Conservation (phyloP, 352 stramenopile genomes). For the Globisporangium megalacanthum region DNA sequence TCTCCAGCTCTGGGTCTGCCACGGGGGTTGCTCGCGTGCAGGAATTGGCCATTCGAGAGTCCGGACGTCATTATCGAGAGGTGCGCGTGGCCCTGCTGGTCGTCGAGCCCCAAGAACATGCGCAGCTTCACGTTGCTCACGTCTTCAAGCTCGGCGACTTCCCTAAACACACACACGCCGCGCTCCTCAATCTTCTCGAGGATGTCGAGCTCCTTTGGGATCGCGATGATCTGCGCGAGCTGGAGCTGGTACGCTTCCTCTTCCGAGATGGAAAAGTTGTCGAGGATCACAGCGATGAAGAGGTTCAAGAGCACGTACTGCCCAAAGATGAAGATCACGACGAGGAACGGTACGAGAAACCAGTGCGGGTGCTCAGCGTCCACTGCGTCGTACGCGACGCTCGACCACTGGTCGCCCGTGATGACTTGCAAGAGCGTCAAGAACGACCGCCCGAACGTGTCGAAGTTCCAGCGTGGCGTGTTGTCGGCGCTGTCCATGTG, state of each 20-base stretch:
- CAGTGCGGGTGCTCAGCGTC: constrained; percentile 58
- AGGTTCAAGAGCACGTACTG: constrained; percentile 80
- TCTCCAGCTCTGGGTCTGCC: too few species aligned
- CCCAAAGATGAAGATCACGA: constrained; percentile 68
- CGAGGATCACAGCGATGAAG: constrained; percentile 80
- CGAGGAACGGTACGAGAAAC: constrained; percentile 71
- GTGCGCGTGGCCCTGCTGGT: constrained; percentile 11
- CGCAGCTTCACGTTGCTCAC: constrained; percentile 76
- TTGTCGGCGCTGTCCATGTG: constrained; percentile 40
- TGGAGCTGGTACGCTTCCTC: constrained; percentile 82
- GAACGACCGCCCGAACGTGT: constrained; percentile 64
- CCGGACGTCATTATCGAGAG: not conserved
- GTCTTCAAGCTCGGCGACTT: constrained; percentile 78
- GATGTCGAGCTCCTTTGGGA: constrained; percentile 77
- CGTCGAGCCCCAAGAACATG: constrained; percentile 69
- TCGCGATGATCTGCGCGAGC: constrained; percentile 75
- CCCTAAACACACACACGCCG: constrained; percentile 64
- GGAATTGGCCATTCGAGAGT: constrained; percentile 6
- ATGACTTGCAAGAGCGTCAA: constrained; percentile 76
- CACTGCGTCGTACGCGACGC: constrained; percentile 66
- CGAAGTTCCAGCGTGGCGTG: constrained; percentile 72
- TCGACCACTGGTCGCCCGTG: constrained; percentile 74
- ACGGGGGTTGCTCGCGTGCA: not conserved
- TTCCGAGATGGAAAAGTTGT: constrained; percentile 79
- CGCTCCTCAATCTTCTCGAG: constrained; percentile 80